Conservation (phyloP, 257 asterid species). For the Penstemon newberryi region DNA sequence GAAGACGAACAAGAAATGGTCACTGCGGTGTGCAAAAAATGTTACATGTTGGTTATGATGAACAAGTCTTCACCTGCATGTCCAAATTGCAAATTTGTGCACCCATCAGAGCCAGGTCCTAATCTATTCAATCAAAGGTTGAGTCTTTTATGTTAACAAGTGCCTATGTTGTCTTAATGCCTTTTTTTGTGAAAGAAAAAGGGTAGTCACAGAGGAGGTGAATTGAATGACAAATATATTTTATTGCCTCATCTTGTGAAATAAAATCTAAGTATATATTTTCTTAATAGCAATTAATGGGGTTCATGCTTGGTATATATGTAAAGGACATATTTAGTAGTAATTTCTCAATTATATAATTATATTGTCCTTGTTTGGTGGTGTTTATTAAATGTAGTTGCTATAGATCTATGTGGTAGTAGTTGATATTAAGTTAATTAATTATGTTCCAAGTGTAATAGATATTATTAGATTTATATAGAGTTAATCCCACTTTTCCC, state of each 20-base stretch:
- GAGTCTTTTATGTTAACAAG: slow-evolving; percentile 28
- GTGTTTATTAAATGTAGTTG: background rate
- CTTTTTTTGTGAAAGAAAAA: background rate
- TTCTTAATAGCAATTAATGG: background rate
- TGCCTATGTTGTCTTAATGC: background rate
- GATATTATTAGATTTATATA: no score
- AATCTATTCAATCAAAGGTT: slow-evolving; percentile 37
- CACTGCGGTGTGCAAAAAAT: slow-evolving; percentile 75
- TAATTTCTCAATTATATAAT: background rate
- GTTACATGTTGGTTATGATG: slow-evolving; percentile 80
- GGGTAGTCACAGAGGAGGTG: no score
- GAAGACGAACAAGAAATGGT: slow-evolving; percentile 67
- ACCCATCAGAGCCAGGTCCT: slow-evolving; percentile 42
- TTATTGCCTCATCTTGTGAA: background rate
- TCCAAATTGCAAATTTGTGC: slow-evolving; percentile 75
- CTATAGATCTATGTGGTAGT: no score
- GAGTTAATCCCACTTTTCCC: no score
- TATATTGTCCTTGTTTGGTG: background rate
- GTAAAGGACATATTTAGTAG: background rate
- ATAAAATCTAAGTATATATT: background rate
- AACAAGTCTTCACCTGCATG: slow-evolving; percentile 62
- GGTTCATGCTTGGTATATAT: background rate
- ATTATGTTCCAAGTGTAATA: no score
- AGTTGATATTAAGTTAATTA: no score
- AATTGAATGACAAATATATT: background rate